These are phyloP conservation scores for Carpinus viminea DNA, from an alignment of 306 rosid genomes.

Conservation along the genomic window DNA sequence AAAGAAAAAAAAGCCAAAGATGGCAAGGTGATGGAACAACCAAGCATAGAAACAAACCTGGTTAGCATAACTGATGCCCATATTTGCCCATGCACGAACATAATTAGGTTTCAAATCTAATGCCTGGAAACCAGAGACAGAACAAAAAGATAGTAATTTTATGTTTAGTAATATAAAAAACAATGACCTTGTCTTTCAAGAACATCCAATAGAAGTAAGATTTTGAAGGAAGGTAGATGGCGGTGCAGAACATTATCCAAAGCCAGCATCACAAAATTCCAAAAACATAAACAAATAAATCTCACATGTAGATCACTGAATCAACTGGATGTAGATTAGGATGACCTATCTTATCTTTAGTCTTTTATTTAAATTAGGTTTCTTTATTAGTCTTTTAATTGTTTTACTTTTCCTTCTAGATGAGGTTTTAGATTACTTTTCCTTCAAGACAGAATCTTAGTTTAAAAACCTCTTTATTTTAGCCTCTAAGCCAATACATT, in stretches of 20 bases:
- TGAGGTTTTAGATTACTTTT: too few relatives aligned
- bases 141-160: background rate
- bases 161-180: background rate
- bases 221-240: background rate
- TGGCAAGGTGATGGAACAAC: constrained; percentile 13
- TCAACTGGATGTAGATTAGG: too few relatives aligned
- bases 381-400: too few relatives aligned
- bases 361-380: too few relatives aligned
- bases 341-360: too few relatives aligned
- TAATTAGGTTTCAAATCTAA: constrained; percentile 97
- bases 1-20: constrained; percentile 16
- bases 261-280: background rate
- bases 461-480: too few relatives aligned
- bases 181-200: background rate
- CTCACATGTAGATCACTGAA: too few relatives aligned
- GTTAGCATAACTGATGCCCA: constrained; percentile 98
- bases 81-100: constrained; percentile 99
- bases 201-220: background rate
- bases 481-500: too few relatives aligned
- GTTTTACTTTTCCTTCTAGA: too few relatives aligned
- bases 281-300: too few relatives aligned
- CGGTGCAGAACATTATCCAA: background rate
- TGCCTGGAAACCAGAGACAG: constrained; percentile 55
- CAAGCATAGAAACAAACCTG: constrained; percentile 54
- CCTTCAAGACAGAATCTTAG: too few relatives aligned